phyloP scores from a whole-genome alignment of 169 alveolate species.

The Eimeria tenella region DNA sequence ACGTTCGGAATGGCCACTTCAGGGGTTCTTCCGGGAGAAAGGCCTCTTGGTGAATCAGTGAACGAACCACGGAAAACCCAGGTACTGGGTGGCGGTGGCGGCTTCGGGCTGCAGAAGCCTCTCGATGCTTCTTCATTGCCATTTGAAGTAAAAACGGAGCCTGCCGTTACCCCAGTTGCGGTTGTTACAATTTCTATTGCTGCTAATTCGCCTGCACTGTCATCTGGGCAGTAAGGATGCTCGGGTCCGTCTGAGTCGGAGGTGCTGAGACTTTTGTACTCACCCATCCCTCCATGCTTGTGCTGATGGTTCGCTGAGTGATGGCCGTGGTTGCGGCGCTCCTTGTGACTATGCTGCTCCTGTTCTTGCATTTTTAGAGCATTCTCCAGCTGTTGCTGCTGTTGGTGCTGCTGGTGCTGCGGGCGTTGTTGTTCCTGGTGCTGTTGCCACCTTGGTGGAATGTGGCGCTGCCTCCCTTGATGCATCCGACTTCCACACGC shows the following conservation, averaged over 20 bases:
- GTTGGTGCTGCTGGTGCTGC: neutral
- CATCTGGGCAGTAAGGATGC: neutral
- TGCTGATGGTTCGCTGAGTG: neutral
- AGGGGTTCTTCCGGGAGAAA: neutral
- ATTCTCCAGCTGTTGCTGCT: neutral
- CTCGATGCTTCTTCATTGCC: neutral
- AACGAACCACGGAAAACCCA: neutral
- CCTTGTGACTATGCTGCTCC: slow-evolving; percentile 12
- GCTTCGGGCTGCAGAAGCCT: slow-evolving; percentile 16
- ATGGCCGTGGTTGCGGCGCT: neutral
- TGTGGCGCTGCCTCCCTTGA: slow-evolving; percentile 10
- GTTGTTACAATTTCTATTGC: neutral
- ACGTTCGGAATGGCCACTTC: neutral
- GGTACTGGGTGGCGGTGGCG: neutral
- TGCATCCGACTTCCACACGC: slow-evolving; percentile 21
- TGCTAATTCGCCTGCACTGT: neutral
- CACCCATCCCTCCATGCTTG: neutral
- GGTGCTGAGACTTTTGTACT: slow-evolving; percentile 3
- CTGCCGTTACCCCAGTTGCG: neutral
- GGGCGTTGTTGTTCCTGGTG: neutral
- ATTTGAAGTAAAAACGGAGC: neutral
- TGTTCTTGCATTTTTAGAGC: neutral
- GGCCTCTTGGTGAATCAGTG: neutral
- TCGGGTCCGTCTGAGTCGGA: neutral
- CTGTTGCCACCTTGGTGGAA: slow-evolving; percentile 34